Base-by-base conservation (phyloP, 495 filamentous ascomycete species). In the Penicillium manginii region DNA sequence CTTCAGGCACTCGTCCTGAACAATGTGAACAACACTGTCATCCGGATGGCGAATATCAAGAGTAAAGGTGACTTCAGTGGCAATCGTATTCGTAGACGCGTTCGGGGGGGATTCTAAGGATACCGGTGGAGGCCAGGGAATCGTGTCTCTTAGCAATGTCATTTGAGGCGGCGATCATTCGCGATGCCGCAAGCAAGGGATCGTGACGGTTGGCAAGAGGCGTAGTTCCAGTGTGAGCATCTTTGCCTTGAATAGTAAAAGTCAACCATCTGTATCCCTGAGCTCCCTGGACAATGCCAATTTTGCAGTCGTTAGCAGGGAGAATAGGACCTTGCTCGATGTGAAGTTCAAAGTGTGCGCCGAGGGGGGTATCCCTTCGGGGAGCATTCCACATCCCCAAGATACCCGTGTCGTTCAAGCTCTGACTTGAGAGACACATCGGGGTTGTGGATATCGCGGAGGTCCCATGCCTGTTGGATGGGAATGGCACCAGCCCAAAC, bases 321-420 rank as follows among this genome's bases (percentile, higher is more conserved):
- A 93, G 81, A 23, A 87, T 83, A 4, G 88, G 87, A 0, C 88
- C 88, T 73, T 93, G 88, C 62, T 93, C 90, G 54, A 93, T 92
- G 61, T 92, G 89, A 12, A 91, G 77, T 63, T 92, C 89, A 69
- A 92, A 91, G 64, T 92, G 88, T 2, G 89, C 89, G 10, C 81
- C 88, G 55, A 92, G 82, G 0, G 0, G 67, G 69, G 39, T 60
- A 68, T 6, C 66, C 70, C 45, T 47, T 47, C 8, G 45, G 9
- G 1, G 45, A 47, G 29, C 70, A 74, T 18, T 63, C 26, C 15
- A 78, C 73, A 0, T 71, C 54, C 6, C 88, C 89, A 1, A 89
- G 74, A 61, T 88, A 91, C 4, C 87, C 87, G 40, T 90, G 88
- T 22, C 87, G 72, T 59, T 86, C 76, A 1, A 92, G 77, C 62